Percentiles rank a stretch among this genome's conserved stretches.
phyloP scores from a whole-genome alignment of 305 asterid genomes.

The Fraxinus angustifolia region DNA sequence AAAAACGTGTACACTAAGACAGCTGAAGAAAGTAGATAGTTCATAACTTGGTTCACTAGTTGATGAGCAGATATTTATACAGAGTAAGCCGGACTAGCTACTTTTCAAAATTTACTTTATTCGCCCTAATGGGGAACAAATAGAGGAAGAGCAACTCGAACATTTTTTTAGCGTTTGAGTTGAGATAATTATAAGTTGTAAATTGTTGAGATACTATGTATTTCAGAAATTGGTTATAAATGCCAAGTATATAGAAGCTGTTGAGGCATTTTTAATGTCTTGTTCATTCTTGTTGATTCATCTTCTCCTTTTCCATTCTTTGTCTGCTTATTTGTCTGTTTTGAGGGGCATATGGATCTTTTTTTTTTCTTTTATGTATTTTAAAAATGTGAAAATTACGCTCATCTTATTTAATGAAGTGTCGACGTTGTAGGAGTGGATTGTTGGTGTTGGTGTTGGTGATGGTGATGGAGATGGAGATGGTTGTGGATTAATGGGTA shows the following conservation, averaged over 20 bases:
- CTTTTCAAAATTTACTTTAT: slow-evolving; percentile 19
- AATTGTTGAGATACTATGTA: slow-evolving; percentile 33
- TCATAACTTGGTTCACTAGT: slow-evolving; percentile 10
- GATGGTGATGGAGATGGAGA: no score
- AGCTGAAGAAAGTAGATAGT: slow-evolving; percentile 23
- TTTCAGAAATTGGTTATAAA: slow-evolving; percentile 24
- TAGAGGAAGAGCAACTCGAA: slow-evolving; percentile 35
- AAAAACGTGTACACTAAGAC: slow-evolving; percentile 38
- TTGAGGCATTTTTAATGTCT: background rate
- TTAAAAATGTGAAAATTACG: background rate
- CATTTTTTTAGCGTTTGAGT: slow-evolving; percentile 41
- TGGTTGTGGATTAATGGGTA: no score
- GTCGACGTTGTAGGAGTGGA: no score
- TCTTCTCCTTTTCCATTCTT: background rate
- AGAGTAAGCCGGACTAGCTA: slow-evolving; percentile 20
- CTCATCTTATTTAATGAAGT: no score
- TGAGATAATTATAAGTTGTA: slow-evolving; percentile 37
- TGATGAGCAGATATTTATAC: slow-evolving; percentile 24
- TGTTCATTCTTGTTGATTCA: background rate
- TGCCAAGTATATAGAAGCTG: slow-evolving; percentile 14
- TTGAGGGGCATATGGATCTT: background rate
- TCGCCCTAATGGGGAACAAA: slow-evolving; percentile 27
- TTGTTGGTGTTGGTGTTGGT: no score
- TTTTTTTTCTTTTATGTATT: background rate
- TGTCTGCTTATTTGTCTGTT: background rate